Evolutionary conservation across 257 asterid genomes (phyloP).

Genomic region (Datura wrightii): DNA sequence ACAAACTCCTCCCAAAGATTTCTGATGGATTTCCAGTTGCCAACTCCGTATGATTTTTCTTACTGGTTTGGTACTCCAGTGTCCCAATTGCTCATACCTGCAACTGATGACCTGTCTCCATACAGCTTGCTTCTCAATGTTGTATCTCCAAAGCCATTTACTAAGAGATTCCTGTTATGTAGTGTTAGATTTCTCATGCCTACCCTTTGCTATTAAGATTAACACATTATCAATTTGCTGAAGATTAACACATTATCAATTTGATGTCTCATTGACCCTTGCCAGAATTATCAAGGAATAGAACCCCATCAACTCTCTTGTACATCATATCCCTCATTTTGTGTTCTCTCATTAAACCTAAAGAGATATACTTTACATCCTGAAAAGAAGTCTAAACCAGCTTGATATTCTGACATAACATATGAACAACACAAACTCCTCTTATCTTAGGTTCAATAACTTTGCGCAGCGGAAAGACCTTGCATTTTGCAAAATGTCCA

Average conservation of each 20-base stretch:
- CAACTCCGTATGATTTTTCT: not conserved
- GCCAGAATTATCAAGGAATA: not conserved
- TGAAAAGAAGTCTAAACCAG: constrained; percentile 7
- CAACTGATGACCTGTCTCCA: constrained; percentile 16
- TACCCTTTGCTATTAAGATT: constrained; percentile 3
- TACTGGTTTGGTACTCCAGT: constrained; percentile 10
- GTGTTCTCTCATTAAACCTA: not conserved
- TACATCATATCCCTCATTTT: constrained; percentile 14
- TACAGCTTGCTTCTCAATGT: not conserved
- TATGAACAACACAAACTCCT: not conserved
- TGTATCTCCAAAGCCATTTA: not conserved
- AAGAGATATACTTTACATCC: constrained; percentile 21
- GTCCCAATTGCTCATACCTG: not conserved
- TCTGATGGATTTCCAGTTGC: not conserved
- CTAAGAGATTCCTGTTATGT: not conserved
- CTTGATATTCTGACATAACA: constrained; percentile 18
- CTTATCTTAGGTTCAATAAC: constrained; percentile 6
- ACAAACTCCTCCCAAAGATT: not conserved
- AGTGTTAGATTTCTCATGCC: not conserved
- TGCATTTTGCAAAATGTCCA: not conserved
- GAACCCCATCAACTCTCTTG: not conserved
- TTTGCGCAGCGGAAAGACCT: not conserved
- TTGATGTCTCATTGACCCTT: not conserved
- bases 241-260: not conserved
- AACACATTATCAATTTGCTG: not conserved